A percentile compares a stretch with the other conserved stretches of the same genome.
Evolutionary conservation across 2,329 filamentous ascomycete species (phyloP).

Genomic region (Fusarium albosuccineum): DNA sequence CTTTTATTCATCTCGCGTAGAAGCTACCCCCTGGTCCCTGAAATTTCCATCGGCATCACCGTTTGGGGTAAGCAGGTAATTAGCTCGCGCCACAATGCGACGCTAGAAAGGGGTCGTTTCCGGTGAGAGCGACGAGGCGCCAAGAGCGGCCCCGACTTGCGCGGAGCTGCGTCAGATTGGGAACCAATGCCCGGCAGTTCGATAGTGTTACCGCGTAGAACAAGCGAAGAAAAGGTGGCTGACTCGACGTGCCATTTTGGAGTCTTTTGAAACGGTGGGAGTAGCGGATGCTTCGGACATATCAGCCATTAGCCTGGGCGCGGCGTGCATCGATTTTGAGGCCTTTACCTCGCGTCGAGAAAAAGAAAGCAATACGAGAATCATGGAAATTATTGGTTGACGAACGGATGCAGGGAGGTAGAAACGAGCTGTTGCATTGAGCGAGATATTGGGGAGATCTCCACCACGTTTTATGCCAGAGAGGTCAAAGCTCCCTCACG

Average conservation of each 20-base stretch:
- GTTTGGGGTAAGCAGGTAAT: conserved; percentile 22
- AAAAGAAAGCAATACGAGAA: no score
- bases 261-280: no score
- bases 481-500: neutral
- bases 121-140: conserved; percentile 20
- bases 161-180: conserved; percentile 13
- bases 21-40: conserved; percentile 21
- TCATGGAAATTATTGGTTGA: no score
- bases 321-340: no score
- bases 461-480: neutral
- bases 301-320: no score
- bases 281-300: no score
- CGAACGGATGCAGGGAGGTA: neutral
- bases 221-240: no score
- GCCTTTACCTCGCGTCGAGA: no score
- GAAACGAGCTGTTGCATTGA: neutral
- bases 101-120: conserved; percentile 35
- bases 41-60: conserved; percentile 30
- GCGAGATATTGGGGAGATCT: neutral
- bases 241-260: no score
- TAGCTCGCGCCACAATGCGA: conserved; percentile 42
- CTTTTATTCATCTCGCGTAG: conserved; percentile 46
- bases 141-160: conserved; percentile 7
- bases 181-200: conserved; percentile 19
- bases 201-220: no score